Percentiles rank a stretch among this genome's conserved stretches.
These are phyloP conservation scores for Teunomyces gatunensis DNA, from an alignment of 805 yeast genomes.

Conservation along the genomic window DNA sequence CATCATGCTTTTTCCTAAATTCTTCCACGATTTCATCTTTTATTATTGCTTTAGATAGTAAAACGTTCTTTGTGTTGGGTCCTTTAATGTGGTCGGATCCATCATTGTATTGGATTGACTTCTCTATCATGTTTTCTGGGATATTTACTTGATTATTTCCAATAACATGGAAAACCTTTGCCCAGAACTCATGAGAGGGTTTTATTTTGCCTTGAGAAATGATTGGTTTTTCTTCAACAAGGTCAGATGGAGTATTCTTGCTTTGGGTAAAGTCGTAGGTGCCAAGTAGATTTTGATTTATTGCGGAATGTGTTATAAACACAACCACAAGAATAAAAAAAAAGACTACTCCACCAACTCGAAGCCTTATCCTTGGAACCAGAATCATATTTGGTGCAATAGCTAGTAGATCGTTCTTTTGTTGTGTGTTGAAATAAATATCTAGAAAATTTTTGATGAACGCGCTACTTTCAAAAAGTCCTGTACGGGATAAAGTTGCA, in stretches of 20 bases:
- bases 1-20: conserved; percentile 20
- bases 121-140: conserved; percentile 11
- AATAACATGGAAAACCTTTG: conserved; percentile 21
- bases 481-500: too few relatives aligned
- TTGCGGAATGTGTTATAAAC: neutral
- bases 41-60: conserved; percentile 26
- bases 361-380: conserved; percentile 1
- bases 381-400: neutral
- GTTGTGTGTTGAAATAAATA: neutral
- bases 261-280: neutral
- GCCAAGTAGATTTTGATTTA: neutral
- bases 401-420: neutral
- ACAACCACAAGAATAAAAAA: neutral
- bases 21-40: conserved; percentile 21
- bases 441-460: neutral
- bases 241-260: neutral
- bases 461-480: neutral
- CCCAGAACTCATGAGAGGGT: conserved; percentile 28
- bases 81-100: conserved; percentile 16
- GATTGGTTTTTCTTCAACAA: conserved; percentile 5
- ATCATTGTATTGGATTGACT: conserved; percentile 21
- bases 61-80: conserved; percentile 20
- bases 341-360: neutral
- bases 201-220: conserved; percentile 9
- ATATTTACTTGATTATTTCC: conserved; percentile 16